These are phyloP conservation scores for Symbiodinium pilosum DNA, from an alignment of 73 alveolate genomes.

Conservation along the genomic window DNA sequence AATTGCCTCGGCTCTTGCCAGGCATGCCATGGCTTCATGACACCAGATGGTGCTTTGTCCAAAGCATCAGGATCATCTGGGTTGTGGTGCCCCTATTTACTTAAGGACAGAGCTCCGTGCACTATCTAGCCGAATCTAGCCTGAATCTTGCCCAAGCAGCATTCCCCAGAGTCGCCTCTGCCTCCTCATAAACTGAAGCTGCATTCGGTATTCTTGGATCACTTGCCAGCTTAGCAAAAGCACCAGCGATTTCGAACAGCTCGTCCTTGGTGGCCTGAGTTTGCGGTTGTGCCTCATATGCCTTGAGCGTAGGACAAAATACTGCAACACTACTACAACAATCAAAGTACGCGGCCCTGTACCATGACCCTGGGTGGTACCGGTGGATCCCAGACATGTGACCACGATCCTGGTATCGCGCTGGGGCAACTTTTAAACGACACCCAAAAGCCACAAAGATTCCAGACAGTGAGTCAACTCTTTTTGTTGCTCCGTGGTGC, in stretches of 20 bases:
- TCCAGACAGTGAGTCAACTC: not conserved
- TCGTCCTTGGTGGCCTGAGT: conserved; percentile 76
- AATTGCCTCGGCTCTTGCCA: conserved; percentile 17
- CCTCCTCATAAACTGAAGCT: conserved; percentile 58
- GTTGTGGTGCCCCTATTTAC: too few species aligned
- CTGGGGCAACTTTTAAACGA: not conserved
- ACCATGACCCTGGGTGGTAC: too few species aligned
- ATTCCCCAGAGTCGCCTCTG: conserved; percentile 55
- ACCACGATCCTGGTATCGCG: not conserved
- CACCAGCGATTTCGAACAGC: conserved; percentile 82
- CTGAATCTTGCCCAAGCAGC: too few species aligned
- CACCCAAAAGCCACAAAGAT: not conserved
- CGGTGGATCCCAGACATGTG: too few species aligned
- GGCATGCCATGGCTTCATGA: too few species aligned
- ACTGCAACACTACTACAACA: too few species aligned
- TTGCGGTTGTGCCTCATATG: too few species aligned
- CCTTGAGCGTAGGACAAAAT: too few species aligned
- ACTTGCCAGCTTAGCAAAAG: conserved; percentile 71
- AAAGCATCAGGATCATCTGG: not conserved
- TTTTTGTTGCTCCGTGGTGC: not conserved
- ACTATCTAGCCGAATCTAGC: too few species aligned
- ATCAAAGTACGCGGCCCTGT: too few species aligned
- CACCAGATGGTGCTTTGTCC: not conserved
- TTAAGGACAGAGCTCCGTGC: too few species aligned
- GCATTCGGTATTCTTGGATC: conserved; percentile 48